phyloP scores from a whole-genome alignment of 1,139 yeast genomes.

The Scheffersomyces insectosa region DNA sequence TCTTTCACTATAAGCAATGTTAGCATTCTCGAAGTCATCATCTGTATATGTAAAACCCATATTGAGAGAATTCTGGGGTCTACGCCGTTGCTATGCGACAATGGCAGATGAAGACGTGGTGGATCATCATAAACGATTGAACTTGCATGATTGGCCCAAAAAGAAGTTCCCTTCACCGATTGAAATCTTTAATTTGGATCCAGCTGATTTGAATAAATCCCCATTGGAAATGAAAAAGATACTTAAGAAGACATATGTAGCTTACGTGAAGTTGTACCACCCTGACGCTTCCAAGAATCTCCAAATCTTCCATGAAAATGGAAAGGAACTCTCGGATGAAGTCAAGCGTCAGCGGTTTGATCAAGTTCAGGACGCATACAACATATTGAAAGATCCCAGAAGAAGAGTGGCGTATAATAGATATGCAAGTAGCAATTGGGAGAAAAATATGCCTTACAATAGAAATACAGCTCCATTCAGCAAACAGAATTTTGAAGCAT shows the following conservation, averaged over 20 bases:
- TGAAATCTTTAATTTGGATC: conserved; percentile 58
- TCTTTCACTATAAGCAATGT: no score
- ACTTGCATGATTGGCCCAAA: conserved; percentile 58
- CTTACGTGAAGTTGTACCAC: conserved; percentile 78
- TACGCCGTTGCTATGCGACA: neutral
- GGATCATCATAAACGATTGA: conserved; percentile 22
- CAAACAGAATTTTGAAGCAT: conserved; percentile 22
- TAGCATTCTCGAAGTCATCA: no score
- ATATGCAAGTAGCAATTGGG: conserved; percentile 30
- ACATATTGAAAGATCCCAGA: conserved; percentile 60
- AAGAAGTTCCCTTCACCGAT: conserved; percentile 67
- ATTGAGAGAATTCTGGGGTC: neutral
- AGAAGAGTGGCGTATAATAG: conserved; percentile 35
- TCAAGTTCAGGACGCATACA: conserved; percentile 71
- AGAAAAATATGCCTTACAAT: conserved; percentile 10
- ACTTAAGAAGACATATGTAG: conserved; percentile 58
- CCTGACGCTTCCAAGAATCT: conserved; percentile 62
- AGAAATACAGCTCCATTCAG: conserved; percentile 9
- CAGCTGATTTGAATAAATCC: conserved; percentile 18
- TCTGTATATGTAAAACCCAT: no score
- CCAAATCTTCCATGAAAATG: conserved; percentile 25
- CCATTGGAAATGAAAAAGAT: conserved; percentile 39
- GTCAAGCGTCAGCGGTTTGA: conserved; percentile 65
- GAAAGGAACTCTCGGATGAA: conserved; percentile 30
- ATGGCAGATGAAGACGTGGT: conserved; percentile 1